phyloP scores from a whole-genome alignment of 441 rosid genomes.

The Corymbia calophylla region DNA sequence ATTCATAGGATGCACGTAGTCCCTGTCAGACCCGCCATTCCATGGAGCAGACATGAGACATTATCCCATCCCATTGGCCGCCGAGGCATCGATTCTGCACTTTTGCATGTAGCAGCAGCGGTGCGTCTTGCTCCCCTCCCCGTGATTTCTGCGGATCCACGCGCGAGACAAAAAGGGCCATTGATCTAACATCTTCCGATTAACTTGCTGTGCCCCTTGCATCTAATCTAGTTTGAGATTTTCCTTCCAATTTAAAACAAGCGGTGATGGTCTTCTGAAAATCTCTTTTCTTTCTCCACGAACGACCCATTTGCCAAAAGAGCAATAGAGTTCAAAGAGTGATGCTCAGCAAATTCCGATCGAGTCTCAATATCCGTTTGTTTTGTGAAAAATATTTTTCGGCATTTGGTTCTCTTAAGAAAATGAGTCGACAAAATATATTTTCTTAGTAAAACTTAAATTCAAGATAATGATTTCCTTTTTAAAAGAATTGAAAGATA shows the following conservation, averaged over 20 bases:
- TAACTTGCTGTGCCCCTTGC: background rate
- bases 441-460: no score
- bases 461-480: no score
- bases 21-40: background rate
- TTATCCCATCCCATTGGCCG: background rate
- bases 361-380: background rate
- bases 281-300: background rate
- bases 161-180: background rate
- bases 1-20: background rate
- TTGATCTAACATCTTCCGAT: background rate
- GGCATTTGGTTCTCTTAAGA: no score
- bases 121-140: background rate
- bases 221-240: background rate
- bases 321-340: background rate
- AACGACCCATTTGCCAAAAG: background rate
- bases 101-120: background rate
- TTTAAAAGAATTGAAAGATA: no score
- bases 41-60: background rate
- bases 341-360: background rate
- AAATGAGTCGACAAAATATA: no score
- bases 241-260: background rate
- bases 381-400: no score
- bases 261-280: background rate
- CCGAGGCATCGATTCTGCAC: background rate
- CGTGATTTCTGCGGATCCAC: background rate